Evolutionary conservation across 2,329 filamentous ascomycete species (phyloP).

Genomic region (Penicillium sp.): DNA sequence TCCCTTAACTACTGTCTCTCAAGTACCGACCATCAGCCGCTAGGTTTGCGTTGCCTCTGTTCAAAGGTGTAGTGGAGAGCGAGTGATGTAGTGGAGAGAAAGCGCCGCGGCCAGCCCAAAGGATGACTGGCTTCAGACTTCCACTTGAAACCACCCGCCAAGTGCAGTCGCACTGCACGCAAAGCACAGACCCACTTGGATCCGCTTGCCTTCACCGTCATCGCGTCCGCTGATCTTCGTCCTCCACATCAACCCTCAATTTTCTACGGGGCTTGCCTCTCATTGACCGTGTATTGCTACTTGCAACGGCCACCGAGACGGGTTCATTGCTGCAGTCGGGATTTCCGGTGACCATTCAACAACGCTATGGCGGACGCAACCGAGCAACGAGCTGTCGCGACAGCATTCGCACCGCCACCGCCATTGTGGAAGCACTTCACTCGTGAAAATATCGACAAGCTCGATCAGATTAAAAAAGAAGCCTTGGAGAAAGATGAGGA

Average conservation of each 20-base stretch:
- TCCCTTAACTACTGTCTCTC: slow-evolving; percentile 4
- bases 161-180: not conserved
- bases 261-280: too few relatives aligned
- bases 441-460: slow-evolving; percentile 59
- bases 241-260: not conserved
- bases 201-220: slow-evolving; percentile 5
- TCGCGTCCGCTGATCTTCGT: not conserved
- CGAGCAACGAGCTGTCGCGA: slow-evolving; percentile 44
- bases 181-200: slow-evolving; percentile 16
- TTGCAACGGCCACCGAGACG: too few relatives aligned
- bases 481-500: slow-evolving; percentile 25
- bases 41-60: too few relatives aligned
- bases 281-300: too few relatives aligned
- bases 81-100: not conserved
- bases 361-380: slow-evolving; percentile 55
- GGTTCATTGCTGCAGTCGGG: too few relatives aligned
- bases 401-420: slow-evolving; percentile 78
- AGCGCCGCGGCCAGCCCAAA: not conserved
- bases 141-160: too few relatives aligned
- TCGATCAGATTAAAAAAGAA: slow-evolving; percentile 47
- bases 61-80: not conserved
- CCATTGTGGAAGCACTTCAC: slow-evolving; percentile 89
- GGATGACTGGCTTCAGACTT: too few relatives aligned
- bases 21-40: slow-evolving; percentile 1
- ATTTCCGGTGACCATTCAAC: too few relatives aligned